Evolutionary conservation across 2,329 filamentous ascomycete genomes (phyloP).

Genomic region (Cladosporium sp.): DNA sequence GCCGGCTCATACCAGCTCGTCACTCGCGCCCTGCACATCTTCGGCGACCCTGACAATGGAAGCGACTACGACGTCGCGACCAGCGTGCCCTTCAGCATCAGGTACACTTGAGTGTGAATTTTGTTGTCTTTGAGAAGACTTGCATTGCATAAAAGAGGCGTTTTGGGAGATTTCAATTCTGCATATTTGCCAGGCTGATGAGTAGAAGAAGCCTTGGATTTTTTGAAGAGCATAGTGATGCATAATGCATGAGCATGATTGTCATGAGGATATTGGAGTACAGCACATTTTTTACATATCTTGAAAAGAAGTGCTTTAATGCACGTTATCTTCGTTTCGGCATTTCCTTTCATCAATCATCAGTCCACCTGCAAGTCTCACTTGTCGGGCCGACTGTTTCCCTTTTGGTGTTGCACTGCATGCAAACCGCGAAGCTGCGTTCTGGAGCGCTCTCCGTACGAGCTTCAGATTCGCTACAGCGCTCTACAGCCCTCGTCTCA

Average conservation of each 20-base stretch:
- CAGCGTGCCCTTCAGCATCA: conserved; percentile 22
- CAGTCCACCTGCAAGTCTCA: too few relatives aligned
- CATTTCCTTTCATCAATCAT: too few relatives aligned
- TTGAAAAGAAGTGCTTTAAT: too few relatives aligned
- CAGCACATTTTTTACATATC: too few relatives aligned
- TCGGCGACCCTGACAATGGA: conserved; percentile 22
- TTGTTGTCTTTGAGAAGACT: neutral
- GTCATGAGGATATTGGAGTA: neutral
- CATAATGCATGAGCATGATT: neutral
- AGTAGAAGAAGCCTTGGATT: neutral
- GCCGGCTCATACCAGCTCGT: conserved; percentile 28
- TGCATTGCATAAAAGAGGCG: neutral
- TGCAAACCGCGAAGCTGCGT: too few relatives aligned
- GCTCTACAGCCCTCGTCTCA: too few relatives aligned
- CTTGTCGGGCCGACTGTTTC: too few relatives aligned
- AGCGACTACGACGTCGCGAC: conserved; percentile 26
- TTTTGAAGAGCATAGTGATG: neutral
- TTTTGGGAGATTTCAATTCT: neutral
- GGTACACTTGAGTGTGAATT: conserved; percentile 7
- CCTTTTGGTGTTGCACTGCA: too few relatives aligned
- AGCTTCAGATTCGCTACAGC: too few relatives aligned
- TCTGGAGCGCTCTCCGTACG: too few relatives aligned
- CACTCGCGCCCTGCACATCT: conserved; percentile 28
- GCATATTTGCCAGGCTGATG: too few relatives aligned
- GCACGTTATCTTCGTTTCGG: too few relatives aligned